Conservation (phyloP, 2,329 filamentous ascomycete species). For the Elsinoe fawcettii region DNA sequence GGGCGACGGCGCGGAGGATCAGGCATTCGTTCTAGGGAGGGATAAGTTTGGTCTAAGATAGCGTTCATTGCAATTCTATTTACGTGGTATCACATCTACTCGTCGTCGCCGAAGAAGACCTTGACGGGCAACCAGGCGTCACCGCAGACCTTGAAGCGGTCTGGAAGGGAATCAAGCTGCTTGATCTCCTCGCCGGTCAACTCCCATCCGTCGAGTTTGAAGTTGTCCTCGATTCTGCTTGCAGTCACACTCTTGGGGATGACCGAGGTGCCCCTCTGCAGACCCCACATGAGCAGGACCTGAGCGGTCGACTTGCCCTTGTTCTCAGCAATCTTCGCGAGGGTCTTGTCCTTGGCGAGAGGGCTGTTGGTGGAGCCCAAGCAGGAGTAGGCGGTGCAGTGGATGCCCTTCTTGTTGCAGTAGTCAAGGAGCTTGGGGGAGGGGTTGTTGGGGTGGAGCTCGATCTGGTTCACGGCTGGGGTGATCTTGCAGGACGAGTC, state of each 20-base stretch:
- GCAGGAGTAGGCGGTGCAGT: constrained; percentile 67
- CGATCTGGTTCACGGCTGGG: constrained; percentile 71
- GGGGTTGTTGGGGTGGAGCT: constrained; percentile 72
- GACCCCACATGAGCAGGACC: constrained; percentile 70
- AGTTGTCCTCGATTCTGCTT: constrained; percentile 67
- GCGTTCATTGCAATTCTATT: neutral
- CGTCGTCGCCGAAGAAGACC: constrained; percentile 78
- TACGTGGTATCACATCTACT: constrained; percentile 41
- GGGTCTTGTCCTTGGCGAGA: constrained; percentile 57
- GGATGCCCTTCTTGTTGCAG: constrained; percentile 65
- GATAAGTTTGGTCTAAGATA: neutral
- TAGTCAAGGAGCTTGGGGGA: constrained; percentile 48
- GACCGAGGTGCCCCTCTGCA: constrained; percentile 72
- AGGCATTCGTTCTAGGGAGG: neutral
- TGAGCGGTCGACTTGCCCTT: constrained; percentile 67
- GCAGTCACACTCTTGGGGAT: constrained; percentile 78
- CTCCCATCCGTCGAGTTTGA: constrained; percentile 59
- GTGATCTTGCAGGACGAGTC: constrained; percentile 51
- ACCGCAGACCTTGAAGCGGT: constrained; percentile 75
- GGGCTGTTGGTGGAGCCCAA: constrained; percentile 57
- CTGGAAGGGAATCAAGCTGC: constrained; percentile 58
- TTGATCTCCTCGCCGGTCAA: constrained; percentile 65
- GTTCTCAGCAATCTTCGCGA: constrained; percentile 45
- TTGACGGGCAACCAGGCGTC: constrained; percentile 67
- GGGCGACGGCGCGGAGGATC: neutral